Conservation (phyloP, 192 early-diverging fungal genomes). For the Obelidium mucronatum region DNA sequence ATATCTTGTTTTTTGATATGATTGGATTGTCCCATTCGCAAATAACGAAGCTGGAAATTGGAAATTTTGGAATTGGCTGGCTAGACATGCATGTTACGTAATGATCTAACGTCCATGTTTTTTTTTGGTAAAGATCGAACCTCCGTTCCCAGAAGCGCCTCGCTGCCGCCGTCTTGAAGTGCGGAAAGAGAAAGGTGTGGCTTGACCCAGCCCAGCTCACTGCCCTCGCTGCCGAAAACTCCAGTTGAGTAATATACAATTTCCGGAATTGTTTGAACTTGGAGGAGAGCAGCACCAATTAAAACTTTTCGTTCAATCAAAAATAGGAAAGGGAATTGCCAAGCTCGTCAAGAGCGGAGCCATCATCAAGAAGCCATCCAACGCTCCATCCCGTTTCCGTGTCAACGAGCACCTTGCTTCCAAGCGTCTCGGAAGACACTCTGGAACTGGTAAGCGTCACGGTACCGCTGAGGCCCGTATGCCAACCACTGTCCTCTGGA, state of each 20-base stretch:
- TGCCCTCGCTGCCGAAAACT: conserved; percentile 97
- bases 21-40: no score
- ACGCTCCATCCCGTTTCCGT: conserved; percentile 90
- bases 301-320: no score
- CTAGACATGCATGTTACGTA: no score
- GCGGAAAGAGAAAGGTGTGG: conserved; percentile 99
- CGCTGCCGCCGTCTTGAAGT: conserved; percentile 95
- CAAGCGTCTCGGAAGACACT: conserved; percentile 97
- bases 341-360: conserved; percentile 98
- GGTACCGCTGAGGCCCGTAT: conserved; percentile 99
- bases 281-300: no score
- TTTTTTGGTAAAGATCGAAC: conserved; percentile 64
- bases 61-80: no score
- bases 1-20: no score
- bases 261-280: no score
- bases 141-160: conserved; percentile 90
- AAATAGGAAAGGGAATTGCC: conserved; percentile 93
- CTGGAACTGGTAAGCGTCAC: conserved; percentile 85
- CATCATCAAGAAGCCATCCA: conserved; percentile 93
- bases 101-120: background rate
- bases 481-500: conserved; percentile 95
- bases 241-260: no score
- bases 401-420: conserved; percentile 89
- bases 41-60: no score
- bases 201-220: conserved; percentile 96